Evolutionary conservation across 2,329 filamentous ascomycete genomes (phyloP), one percentile per base, ranked within the genome.

Genomic region (Fusarium lateritium): DNA sequence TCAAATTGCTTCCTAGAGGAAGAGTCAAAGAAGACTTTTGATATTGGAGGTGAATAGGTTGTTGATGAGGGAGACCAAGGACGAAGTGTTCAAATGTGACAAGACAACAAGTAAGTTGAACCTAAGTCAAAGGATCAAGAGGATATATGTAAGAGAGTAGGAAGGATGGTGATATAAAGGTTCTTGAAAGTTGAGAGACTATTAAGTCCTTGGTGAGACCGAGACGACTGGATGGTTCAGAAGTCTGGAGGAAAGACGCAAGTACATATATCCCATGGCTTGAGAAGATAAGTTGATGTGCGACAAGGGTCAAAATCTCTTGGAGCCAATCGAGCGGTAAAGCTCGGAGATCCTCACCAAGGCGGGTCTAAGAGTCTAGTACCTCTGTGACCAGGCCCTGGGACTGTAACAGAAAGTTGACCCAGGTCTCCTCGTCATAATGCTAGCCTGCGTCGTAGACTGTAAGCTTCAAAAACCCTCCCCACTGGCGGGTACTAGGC

Each of bases 301-400:
- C 72, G 65, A 69, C 72, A 75, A 65, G 75, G 76, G 74, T 73
- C 65, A 63, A 65, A 73, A 68, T 73, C 65, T 68, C 65, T 67
- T 56, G 62, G 60, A 76, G 74, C 76, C 76, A 77, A 77, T 77
- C 75, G 75, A 72, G 65, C 65, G 75, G 76, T 70, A 75, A 67
- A 63, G 62, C 63, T 70, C 70, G 67, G 70, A 77, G 76, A 77
- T 76, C 74, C 73, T 75, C 68, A 58, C 55, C 24, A 59, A 59
- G 67, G 69, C 69, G 65, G 62, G 73, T 69, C 71, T 66, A 40
- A 58, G 52, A 52, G 57, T 71, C 60, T 63, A 56, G 71, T 65
- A 65, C 62, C 67, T 73, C 57, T 69, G 56, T 63, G 69, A 74
- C 72, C 61, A 71, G 59, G 70, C 56, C 52, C 71, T 67, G 59